Evolutionary conservation across 306 rosid species (phyloP).

Genomic region (Rosa chinensis): DNA sequence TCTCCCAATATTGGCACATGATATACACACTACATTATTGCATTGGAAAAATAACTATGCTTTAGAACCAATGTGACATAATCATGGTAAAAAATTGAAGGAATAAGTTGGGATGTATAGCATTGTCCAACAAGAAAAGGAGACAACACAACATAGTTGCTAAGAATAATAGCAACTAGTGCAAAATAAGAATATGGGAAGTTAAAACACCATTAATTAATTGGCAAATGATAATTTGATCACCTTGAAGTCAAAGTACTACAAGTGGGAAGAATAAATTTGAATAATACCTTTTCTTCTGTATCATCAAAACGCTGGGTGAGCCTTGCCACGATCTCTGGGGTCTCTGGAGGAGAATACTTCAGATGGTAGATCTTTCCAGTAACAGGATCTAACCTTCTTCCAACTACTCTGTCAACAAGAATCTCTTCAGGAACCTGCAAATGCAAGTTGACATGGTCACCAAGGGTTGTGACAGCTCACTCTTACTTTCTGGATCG

Average conservation of each 20-base stretch:
- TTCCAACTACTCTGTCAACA: conserved; percentile 89
- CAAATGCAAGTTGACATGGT: conserved; percentile 23
- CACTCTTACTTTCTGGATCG: background rate
- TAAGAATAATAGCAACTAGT: background rate
- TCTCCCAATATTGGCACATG: background rate
- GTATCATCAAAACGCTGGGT: conserved; percentile 93
- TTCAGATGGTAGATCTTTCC: conserved; percentile 90
- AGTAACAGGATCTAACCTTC: conserved; percentile 90
- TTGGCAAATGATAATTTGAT: background rate
- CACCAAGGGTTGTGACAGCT: background rate
- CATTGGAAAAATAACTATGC: background rate
- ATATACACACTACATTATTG: background rate
- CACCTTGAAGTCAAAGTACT: background rate
- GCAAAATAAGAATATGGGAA: background rate
- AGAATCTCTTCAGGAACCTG: conserved; percentile 89
- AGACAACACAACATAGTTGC: background rate
- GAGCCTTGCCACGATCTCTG: conserved; percentile 85
- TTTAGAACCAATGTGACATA: background rate
- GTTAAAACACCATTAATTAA: conserved; percentile 3
- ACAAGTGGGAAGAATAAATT: conserved; percentile 6
- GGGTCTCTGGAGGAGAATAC: conserved; percentile 83
- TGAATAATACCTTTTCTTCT: conserved; percentile 69
- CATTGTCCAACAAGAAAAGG: background rate
- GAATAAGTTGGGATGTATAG: background rate
- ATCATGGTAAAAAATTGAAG: background rate